Conservation (phyloP, 805 yeast genomes). For the Nakazawaea ishiwadae region DNA sequence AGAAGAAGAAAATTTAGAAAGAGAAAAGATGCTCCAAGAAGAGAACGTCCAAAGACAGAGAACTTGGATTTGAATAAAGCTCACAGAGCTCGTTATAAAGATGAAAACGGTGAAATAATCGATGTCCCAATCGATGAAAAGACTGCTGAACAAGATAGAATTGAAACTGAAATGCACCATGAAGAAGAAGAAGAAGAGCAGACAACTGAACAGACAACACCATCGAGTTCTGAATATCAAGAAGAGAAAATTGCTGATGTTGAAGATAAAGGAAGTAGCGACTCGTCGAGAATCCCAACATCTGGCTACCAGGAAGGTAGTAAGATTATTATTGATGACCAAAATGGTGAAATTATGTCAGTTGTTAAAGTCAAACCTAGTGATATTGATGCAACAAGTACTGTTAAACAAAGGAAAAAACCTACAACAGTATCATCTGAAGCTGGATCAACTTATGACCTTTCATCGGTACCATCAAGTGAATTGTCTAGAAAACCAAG, state of each 20-base stretch:
- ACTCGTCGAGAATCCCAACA: slow-evolving; percentile 26
- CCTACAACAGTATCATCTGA: neutral
- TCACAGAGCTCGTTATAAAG: slow-evolving; percentile 7
- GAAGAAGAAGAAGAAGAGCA: neutral
- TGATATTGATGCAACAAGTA: neutral
- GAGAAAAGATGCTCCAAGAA: slow-evolving; percentile 21
- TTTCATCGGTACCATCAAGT: neutral
- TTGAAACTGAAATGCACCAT: neutral
- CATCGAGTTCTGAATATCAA: slow-evolving; percentile 6
- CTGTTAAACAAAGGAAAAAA: neutral
- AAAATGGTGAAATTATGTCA: slow-evolving; percentile 74
- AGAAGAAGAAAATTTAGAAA: slow-evolving; percentile 37
- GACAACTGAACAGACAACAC: neutral
- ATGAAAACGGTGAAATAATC: slow-evolving; percentile 15
- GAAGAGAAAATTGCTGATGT: neutral
- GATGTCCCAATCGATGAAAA: neutral
- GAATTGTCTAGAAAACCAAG: slow-evolving; percentile 12
- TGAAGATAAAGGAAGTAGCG: slow-evolving; percentile 4
- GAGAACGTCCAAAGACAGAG: slow-evolving; percentile 28
- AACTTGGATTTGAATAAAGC: slow-evolving; percentile 29
- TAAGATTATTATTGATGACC: slow-evolving; percentile 72
- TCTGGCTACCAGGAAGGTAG: slow-evolving; percentile 67
- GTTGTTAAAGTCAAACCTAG: slow-evolving; percentile 31
- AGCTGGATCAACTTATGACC: neutral
- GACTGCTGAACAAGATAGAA: neutral